These are phyloP conservation scores for Peltaster fructicola DNA, from an alignment of 2,329 filamentous ascomycete species.

Conservation along the genomic window DNA sequence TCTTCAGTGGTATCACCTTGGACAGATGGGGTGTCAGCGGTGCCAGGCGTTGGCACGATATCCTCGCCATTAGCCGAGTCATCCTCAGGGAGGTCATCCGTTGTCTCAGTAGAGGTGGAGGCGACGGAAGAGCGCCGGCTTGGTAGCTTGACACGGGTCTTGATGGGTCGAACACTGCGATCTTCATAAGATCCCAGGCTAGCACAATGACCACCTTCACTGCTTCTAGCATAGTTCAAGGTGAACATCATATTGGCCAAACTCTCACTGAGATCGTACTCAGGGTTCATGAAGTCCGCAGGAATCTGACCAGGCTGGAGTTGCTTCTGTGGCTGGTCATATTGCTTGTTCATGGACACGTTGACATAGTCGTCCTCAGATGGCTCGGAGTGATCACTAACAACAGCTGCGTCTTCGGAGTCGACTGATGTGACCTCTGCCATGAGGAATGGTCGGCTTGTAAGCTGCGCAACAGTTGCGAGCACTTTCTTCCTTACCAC, in stretches of 20 bases:
- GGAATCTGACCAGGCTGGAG: conserved; percentile 12
- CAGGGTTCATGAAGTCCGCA: conserved; percentile 12
- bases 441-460: conserved; percentile 48
- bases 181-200: conserved; percentile 21
- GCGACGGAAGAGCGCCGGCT: conserved; percentile 10
- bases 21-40: too few species aligned
- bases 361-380: conserved; percentile 85
- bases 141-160: conserved; percentile 12
- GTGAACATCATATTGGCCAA: conserved; percentile 56
- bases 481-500: conserved; percentile 65
- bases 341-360: conserved; percentile 52
- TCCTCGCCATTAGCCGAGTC: too few species aligned
- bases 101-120: conserved; percentile 11
- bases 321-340: conserved; percentile 1
- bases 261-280: conserved; percentile 35
- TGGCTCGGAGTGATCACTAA: conserved; percentile 63
- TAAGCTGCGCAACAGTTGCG: conserved; percentile 56
- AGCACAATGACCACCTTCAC: conserved; percentile 42
- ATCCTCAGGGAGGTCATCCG: too few species aligned
- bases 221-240: conserved; percentile 44
- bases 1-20: too few species aligned
- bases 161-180: conserved; percentile 11
- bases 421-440: conserved; percentile 9
- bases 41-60: too few species aligned
- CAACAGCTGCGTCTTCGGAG: conserved; percentile 35